Percentiles rank a stretch among this genome's conserved stretches.
phyloP scores from a whole-genome alignment of 768 basidiomycete species.

The Russula abietina region DNA sequence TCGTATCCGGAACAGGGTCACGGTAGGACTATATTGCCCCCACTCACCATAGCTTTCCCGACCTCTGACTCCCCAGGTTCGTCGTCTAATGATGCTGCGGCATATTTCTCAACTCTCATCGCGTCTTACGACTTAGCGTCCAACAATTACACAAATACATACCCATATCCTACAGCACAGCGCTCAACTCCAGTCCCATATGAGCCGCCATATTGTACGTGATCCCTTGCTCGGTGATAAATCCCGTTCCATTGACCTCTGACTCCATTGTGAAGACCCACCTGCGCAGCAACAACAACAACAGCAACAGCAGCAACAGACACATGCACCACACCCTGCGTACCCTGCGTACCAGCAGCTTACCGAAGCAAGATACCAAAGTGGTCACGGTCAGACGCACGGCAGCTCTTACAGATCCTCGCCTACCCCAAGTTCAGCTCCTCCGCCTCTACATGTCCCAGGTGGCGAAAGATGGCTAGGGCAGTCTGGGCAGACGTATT shows the following conservation, averaged over 20 bases:
- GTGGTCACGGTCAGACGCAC: constrained; percentile 1
- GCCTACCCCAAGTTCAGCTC: constrained; percentile 8
- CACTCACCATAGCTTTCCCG: constrained; percentile 24
- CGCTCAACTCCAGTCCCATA: constrained; percentile 16
- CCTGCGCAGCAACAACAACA: constrained; percentile 12
- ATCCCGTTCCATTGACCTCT: constrained; percentile 1
- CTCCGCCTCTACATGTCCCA: constrained; percentile 16
- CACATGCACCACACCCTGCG: constrained; percentile 1
- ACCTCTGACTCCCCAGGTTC: constrained; percentile 23
- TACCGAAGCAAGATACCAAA: constrained; percentile 9
- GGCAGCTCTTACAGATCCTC: constrained; percentile 12
- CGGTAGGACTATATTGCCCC: constrained; percentile 25
- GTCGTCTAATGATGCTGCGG: constrained; percentile 19
- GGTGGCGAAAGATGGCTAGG: neutral
- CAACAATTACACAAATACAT: constrained; percentile 4
- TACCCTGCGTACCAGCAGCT: constrained; percentile 10
- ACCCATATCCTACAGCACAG: constrained; percentile 9
- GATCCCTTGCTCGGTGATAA: neutral
- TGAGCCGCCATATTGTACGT: constrained; percentile 14
- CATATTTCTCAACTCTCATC: constrained; percentile 16
- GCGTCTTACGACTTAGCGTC: constrained; percentile 14
- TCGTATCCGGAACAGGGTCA: constrained; percentile 25
- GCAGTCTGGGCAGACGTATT: neutral
- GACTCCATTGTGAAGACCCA: constrained; percentile 7
- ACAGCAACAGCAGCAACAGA: neutral